Conservation (phyloP, 1,139 yeast genomes). For the Zygoascus sp. region DNA sequence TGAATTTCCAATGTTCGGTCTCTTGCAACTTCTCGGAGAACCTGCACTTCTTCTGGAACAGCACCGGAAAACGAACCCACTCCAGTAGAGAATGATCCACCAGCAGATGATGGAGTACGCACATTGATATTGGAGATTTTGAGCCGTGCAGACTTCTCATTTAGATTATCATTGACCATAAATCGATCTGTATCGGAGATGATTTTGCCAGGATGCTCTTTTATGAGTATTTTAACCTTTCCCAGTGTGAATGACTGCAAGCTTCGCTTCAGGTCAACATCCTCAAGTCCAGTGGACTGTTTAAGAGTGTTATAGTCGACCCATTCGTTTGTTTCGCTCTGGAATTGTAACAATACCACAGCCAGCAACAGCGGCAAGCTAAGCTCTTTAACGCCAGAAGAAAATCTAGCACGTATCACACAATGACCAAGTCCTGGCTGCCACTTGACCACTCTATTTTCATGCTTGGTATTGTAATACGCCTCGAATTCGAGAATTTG, state of each 20-base stretch:
- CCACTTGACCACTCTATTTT: constrained; percentile 32
- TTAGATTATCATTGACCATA: constrained; percentile 31
- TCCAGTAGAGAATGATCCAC: constrained; percentile 4
- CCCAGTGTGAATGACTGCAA: constrained; percentile 32
- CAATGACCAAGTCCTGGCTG: constrained; percentile 33
- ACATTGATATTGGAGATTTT: constrained; percentile 33
- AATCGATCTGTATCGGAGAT: constrained; percentile 29
- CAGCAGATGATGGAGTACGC: constrained; percentile 10
- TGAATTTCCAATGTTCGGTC: constrained; percentile 35
- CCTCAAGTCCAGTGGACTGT: constrained; percentile 23
- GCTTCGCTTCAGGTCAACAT: constrained; percentile 25
- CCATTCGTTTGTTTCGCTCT: constrained; percentile 20
- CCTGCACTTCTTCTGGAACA: constrained; percentile 15
- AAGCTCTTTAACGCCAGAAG: constrained; percentile 33
- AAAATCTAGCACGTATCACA: constrained; percentile 31
- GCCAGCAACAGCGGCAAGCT: constrained; percentile 32
- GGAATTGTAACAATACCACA: constrained; percentile 31
- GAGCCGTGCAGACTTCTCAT: constrained; percentile 28
- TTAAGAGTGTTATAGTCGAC: constrained; percentile 26
- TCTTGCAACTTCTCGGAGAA: constrained; percentile 25
- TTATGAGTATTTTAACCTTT: constrained; percentile 28
- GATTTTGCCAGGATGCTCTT: constrained; percentile 25
- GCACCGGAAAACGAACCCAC: constrained; percentile 9
- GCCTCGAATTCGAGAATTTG: constrained; percentile 25
- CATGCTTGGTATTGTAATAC: constrained; percentile 22